Evolutionary conservation across 768 basidiomycete species (phyloP).

Genomic region (Imleria badia): DNA sequence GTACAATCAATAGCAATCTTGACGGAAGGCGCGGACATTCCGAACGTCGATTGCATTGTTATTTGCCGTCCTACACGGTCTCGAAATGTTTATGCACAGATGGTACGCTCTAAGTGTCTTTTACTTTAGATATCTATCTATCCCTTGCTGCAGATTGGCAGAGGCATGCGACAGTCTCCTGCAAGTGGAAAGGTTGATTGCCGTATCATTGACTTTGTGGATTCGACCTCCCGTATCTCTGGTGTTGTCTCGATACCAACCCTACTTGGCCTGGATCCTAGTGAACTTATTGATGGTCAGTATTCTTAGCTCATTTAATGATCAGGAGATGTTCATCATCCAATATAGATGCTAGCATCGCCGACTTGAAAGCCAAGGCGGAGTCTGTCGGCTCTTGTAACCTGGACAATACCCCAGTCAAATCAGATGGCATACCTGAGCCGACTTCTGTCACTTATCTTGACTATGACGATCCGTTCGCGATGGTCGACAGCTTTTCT

Average conservation of each 20-base stretch:
- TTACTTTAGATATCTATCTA: background rate
- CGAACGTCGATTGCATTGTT: conserved; percentile 89
- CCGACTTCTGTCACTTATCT: conserved; percentile 68
- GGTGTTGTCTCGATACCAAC: conserved; percentile 81
- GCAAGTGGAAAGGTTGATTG: conserved; percentile 80
- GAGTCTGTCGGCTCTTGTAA: conserved; percentile 15
- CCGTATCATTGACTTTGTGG: conserved; percentile 89
- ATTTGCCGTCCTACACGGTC: conserved; percentile 88
- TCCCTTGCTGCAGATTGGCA: conserved; percentile 67
- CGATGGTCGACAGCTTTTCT: conserved; percentile 48
- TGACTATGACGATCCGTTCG: conserved; percentile 77
- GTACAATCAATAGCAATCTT: conserved; percentile 56
- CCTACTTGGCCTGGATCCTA: conserved; percentile 82
- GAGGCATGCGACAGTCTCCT: conserved; percentile 87
- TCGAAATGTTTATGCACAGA: conserved; percentile 86
- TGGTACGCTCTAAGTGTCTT: conserved; percentile 50
- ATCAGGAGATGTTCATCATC: background rate
- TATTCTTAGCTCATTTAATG: background rate
- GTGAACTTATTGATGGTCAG: conserved; percentile 59
- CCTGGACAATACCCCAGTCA: background rate
- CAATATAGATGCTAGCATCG: conserved; percentile 49
- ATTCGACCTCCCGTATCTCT: conserved; percentile 61
- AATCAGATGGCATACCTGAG: conserved; percentile 41
- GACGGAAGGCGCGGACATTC: conserved; percentile 94
- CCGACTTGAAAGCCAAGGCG: conserved; percentile 46